A percentile compares a stretch with the other conserved stretches of the same genome.
These are phyloP conservation scores for Tolypocladium endophyticum DNA, from an alignment of 2,329 filamentous ascomycete genomes.

Conservation along the genomic window DNA sequence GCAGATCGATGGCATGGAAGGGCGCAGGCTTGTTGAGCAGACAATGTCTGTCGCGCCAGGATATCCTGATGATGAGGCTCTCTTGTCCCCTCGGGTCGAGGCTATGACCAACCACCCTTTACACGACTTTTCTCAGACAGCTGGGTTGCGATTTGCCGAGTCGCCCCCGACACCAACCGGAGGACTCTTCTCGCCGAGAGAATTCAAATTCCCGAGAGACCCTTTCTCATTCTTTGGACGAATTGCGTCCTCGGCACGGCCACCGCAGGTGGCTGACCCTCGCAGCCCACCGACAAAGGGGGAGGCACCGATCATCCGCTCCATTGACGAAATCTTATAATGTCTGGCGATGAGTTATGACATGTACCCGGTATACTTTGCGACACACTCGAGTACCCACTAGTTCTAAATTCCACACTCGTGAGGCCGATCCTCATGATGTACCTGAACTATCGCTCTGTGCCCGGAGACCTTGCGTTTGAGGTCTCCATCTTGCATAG, in stretches of 20 bases:
- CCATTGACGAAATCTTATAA: constrained; percentile 68
- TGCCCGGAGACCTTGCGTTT: not conserved
- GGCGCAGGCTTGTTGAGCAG: constrained; percentile 17
- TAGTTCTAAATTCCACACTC: not conserved
- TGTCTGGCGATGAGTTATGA: not conserved
- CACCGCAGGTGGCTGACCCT: constrained; percentile 49
- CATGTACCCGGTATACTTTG: not conserved
- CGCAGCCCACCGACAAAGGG: constrained; percentile 66
- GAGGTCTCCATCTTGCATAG: not conserved
- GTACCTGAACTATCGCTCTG: not conserved
- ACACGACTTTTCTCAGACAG: constrained; percentile 31
- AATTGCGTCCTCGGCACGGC: constrained; percentile 32
- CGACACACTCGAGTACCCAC: not conserved
- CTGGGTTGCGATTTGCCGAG: constrained; percentile 42
- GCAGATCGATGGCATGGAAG: constrained; percentile 4
- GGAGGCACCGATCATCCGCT: constrained; percentile 64
- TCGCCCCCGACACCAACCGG: constrained; percentile 40
- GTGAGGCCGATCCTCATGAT: not conserved
- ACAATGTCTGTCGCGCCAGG: constrained; percentile 23
- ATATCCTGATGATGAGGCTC: constrained; percentile 36
- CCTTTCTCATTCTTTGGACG: constrained; percentile 41
- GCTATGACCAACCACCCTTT: constrained; percentile 63
- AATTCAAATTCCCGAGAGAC: constrained; percentile 42
- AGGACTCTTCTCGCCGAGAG: constrained; percentile 42
- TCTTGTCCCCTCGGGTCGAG: constrained; percentile 62